Percentiles rank a stretch among this genome's conserved stretches.
Conservation (phyloP, 2,329 filamentous ascomycete species). For the Colletotrichum gloeosporioides region DNA sequence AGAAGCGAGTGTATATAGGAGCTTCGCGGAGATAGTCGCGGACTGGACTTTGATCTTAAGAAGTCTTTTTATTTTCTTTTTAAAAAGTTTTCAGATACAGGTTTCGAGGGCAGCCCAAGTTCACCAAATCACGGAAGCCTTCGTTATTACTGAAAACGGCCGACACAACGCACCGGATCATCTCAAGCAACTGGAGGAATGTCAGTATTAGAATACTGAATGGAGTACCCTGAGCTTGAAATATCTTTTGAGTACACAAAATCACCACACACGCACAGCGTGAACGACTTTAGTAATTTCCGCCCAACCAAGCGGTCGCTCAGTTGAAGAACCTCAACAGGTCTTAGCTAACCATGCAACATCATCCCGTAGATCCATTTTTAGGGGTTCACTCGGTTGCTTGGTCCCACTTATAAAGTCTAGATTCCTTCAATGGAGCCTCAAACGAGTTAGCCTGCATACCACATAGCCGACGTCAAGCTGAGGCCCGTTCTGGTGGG, state of each 20-base stretch:
- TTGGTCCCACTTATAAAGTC: background rate
- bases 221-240: background rate
- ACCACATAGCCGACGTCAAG: background rate
- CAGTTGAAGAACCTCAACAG: background rate
- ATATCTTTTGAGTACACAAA: background rate
- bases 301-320: background rate
- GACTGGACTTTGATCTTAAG: background rate
- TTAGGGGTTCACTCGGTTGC: background rate
- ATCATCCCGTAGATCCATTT: background rate
- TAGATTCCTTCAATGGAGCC: background rate
- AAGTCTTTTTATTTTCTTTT: background rate
- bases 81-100: background rate
- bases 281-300: background rate
- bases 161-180: background rate
- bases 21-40: background rate
- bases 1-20: background rate
- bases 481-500: fast-evolving
- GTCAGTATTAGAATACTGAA: background rate
- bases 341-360: fast-evolving
- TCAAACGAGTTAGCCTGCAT: background rate
- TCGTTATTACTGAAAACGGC: background rate
- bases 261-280: background rate
- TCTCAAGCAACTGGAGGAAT: background rate
- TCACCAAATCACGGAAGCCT: background rate
- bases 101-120: background rate